Evolutionary conservation across 1,284 basidiomycete species (phyloP).

Genomic region (Xerocomus amazonicus): DNA sequence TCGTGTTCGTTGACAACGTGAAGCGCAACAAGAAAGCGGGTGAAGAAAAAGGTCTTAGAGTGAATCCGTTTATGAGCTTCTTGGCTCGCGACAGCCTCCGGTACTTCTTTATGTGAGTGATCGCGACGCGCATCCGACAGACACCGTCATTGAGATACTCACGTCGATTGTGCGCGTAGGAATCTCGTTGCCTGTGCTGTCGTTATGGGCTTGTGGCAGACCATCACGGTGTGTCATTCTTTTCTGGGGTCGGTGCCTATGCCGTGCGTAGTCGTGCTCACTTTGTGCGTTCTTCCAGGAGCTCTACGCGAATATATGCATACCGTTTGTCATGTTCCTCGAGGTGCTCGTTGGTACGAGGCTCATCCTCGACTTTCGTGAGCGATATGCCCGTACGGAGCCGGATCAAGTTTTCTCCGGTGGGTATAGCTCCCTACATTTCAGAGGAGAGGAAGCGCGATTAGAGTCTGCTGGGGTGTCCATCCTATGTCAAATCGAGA

Average conservation of each 20-base stretch:
- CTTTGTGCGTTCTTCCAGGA: constrained; percentile 9
- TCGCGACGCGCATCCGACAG: neutral
- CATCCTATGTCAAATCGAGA: constrained; percentile 20
- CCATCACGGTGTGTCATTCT: constrained; percentile 21
- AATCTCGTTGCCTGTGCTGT: constrained; percentile 25
- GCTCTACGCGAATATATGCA: constrained; percentile 29
- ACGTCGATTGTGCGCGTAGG: constrained; percentile 9
- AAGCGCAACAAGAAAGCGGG: neutral
- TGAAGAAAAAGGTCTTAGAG: constrained; percentile 1
- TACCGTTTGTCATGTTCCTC: constrained; percentile 33
- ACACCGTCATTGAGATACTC: neutral
- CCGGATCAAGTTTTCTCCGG: constrained; percentile 6
- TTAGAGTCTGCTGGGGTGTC: constrained; percentile 5
- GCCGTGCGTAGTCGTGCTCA: neutral
- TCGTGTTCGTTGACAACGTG: constrained; percentile 15
- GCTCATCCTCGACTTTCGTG: constrained; percentile 33
- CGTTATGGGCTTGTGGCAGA: constrained; percentile 29
- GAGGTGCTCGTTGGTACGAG: constrained; percentile 32
- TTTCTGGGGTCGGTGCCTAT: too few relatives aligned
- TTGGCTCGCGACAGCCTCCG: constrained; percentile 30
- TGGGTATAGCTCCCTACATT: constrained; percentile 17
- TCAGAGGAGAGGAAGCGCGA: constrained; percentile 10
- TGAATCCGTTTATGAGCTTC: constrained; percentile 24
- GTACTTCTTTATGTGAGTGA: constrained; percentile 32
- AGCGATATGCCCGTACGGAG: constrained; percentile 25